phyloP scores from a whole-genome alignment of 371 early-diverging fungal genomes.

The Lichtheimia corymbifera region DNA sequence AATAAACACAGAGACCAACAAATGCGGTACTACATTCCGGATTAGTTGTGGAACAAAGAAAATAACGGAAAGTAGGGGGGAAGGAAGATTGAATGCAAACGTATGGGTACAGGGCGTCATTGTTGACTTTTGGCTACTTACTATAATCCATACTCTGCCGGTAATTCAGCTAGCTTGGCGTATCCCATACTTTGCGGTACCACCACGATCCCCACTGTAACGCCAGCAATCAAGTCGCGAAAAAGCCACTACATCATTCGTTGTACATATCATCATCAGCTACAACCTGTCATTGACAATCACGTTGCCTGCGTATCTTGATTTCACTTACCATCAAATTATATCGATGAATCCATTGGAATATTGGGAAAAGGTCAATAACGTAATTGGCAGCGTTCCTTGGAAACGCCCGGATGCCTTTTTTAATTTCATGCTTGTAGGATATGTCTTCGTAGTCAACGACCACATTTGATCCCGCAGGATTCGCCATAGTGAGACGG shows the following conservation, averaged over 20 bases:
- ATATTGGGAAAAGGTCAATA: conserved; percentile 62
- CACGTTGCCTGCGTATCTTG: too few relatives aligned
- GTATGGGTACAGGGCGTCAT: not conserved
- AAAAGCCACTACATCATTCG: conserved; percentile 61
- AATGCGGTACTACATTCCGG: conserved; percentile 48
- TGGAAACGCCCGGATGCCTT: conserved; percentile 30
- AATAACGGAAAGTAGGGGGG: too few relatives aligned
- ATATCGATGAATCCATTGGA: conserved; percentile 74
- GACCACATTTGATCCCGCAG: conserved; percentile 9
- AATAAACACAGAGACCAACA: conserved; percentile 78
- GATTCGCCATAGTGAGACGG: too few relatives aligned
- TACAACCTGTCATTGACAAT: too few relatives aligned
- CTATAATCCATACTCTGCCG: conserved; percentile 88
- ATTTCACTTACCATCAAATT: conserved; percentile 37
- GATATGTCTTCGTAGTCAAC: conserved; percentile 36
- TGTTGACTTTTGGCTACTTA: conserved; percentile 30
- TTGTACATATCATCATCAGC: too few relatives aligned
- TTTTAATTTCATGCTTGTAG: conserved; percentile 23
- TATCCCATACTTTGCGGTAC: conserved; percentile 88
- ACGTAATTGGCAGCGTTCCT: conserved; percentile 30
- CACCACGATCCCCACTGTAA: conserved; percentile 83
- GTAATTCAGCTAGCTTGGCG: conserved; percentile 79
- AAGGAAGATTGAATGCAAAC: not conserved
- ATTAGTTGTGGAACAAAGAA: not conserved
- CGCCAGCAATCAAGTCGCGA: conserved; percentile 85